These are phyloP conservation scores for Ophiosphaerella korrae DNA, from an alignment of 2,329 filamentous ascomycete species.

Conservation along the genomic window DNA sequence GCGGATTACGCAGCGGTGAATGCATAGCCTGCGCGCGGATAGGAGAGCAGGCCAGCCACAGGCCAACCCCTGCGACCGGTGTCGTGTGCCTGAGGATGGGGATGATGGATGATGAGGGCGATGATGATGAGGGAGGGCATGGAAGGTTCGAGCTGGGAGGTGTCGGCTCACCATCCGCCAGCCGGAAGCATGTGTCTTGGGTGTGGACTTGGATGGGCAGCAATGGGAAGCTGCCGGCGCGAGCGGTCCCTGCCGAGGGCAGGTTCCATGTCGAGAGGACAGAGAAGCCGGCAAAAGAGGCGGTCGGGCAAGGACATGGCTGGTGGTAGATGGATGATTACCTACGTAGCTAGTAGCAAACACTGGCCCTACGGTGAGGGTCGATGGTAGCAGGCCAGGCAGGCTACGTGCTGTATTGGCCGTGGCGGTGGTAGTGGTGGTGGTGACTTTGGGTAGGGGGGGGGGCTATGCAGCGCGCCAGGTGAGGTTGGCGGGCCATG, in stretches of 20 bases:
- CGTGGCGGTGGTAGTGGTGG: no score
- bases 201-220: conserved; percentile 25
- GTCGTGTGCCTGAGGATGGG: conserved; percentile 28
- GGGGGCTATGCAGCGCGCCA: conserved; percentile 30
- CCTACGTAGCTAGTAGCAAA: no score
- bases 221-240: conserved; percentile 23
- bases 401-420: no score
- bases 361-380: no score
- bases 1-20: conserved; percentile 26
- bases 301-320: background rate
- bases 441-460: background rate
- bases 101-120: conserved; percentile 5
- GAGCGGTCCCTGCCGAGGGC: conserved; percentile 12
- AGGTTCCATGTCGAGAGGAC: no score
- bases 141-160: conserved; percentile 6
- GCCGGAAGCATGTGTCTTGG: conserved; percentile 23
- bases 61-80: conserved; percentile 30
- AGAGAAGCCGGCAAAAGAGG: background rate
- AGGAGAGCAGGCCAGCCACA: conserved; percentile 23
- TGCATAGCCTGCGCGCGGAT: conserved; percentile 39
- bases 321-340: no score
- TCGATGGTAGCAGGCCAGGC: no score
- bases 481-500: background rate
- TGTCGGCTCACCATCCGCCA: conserved; percentile 4
- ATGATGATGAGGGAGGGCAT: conserved; percentile 14